Evolutionary conservation across 345 rosid genomes (phyloP), one percentile per base, ranked within the genome.

Genomic region (Moricandia arvensis): DNA sequence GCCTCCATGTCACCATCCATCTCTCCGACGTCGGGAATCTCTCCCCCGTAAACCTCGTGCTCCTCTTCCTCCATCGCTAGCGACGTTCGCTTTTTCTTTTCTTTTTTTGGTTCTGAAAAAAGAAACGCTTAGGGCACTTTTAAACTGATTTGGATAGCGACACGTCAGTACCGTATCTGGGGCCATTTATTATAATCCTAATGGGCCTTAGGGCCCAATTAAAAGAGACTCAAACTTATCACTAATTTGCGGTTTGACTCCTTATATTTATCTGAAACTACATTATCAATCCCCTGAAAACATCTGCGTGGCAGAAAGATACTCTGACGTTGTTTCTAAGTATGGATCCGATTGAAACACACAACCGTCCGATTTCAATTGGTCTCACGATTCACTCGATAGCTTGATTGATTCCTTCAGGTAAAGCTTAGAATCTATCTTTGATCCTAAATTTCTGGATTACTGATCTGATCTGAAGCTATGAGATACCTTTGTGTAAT

Each of bases 41-140:
- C 98, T 54, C 90, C 98, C 4, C 97, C 98, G 71, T 93, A 93
- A 24, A 93, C 98, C 89, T 93, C 97, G 55, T 91, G 97, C 81
- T 91, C 97, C 74, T 93, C 97, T 59, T 91, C 98, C 66, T 91
- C 96, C 97, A 90, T 91, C 75, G 57, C 75, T 69, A 58, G 61
- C 41, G 54, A 68, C 78, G 74, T 72, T 49, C 2, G 41, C 16
- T 31, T 72, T 31, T 63, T 30, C 4, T 41, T 13, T 57, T n/a
- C 13, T 66, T 30, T 63, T 13, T 2, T 21, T n/a, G n/a, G 24
- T 17, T 13, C 5, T 63, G 17, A 0, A 41, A 4, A 41, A 45
- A 45, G 17, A 45, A 71, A 16, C 59, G 71, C 66, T 63, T 68
- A 67, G 79, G 82, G 55, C 71, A 60, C 59, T 60, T 53, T 70